A percentile compares a stretch with the other conserved stretches of the same genome.
Evolutionary conservation across 768 basidiomycete genomes (phyloP).

Genomic region (Calocybe cyanea): DNA sequence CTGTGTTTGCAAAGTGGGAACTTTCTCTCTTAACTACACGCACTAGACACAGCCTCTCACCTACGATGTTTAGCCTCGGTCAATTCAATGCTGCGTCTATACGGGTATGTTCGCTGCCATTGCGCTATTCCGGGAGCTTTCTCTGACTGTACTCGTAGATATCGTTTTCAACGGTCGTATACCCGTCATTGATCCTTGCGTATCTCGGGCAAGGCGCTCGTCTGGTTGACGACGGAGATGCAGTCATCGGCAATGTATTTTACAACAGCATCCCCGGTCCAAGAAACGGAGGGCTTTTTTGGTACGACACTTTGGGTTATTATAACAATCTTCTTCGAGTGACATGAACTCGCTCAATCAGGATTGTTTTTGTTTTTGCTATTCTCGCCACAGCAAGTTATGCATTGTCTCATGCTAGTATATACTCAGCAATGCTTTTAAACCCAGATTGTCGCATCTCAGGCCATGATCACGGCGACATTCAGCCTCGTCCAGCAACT

Average conservation of each 20-base stretch:
- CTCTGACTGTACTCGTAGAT: slow-evolving; percentile 25
- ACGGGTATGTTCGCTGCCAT: slow-evolving; percentile 28
- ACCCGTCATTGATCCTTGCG: slow-evolving; percentile 56
- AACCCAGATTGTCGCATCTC: slow-evolving; percentile 52
- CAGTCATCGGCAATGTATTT: slow-evolving; percentile 53
- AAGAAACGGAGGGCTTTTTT: slow-evolving; percentile 50
- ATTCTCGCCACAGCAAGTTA: slow-evolving; percentile 55
- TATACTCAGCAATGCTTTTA: not conserved
- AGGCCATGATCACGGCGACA: slow-evolving; percentile 67
- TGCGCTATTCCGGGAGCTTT: not conserved
- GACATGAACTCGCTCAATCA: slow-evolving; percentile 19
- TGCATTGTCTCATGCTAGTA: not conserved
- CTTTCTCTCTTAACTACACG: no score
- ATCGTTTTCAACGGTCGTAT: slow-evolving; percentile 50
- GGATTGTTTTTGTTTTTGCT: slow-evolving; percentile 61
- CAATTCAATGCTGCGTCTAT: slow-evolving; percentile 65
- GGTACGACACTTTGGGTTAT: slow-evolving; percentile 29
- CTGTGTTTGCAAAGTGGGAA: slow-evolving; percentile 61
- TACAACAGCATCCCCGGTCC: slow-evolving; percentile 63
- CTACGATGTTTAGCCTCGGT: slow-evolving; percentile 41
- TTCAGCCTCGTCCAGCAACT: slow-evolving; percentile 64
- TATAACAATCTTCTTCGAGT: not conserved
- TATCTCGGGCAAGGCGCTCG: slow-evolving; percentile 73
- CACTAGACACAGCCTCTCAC: not conserved
- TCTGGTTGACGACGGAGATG: slow-evolving; percentile 47